Conservation (phyloP, 2,329 filamentous ascomycete species). For the Calonectria pseudoreteaudii region DNA sequence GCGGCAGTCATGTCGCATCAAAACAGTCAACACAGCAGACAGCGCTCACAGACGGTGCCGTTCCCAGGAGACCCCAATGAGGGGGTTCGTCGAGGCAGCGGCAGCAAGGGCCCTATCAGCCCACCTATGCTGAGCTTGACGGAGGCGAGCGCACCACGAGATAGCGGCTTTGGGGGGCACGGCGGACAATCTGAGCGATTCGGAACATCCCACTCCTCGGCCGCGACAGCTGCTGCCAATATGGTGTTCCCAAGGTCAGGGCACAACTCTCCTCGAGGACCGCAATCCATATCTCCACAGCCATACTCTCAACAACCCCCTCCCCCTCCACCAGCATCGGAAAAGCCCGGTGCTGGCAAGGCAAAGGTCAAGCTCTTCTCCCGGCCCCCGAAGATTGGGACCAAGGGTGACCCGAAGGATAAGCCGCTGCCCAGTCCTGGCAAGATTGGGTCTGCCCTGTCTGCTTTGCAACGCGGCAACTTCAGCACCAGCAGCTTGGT, state of each 20-base stretch:
- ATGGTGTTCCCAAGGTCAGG: constrained; percentile 77
- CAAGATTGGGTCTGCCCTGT: constrained; percentile 75
- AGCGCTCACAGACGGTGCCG: constrained; percentile 81
- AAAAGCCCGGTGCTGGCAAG: constrained; percentile 76
- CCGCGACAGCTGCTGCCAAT: constrained; percentile 78
- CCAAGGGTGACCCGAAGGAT: constrained; percentile 74
- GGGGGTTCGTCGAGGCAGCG: constrained; percentile 56
- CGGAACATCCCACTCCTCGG: constrained; percentile 69
- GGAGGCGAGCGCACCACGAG: constrained; percentile 72
- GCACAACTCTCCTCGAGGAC: constrained; percentile 61
- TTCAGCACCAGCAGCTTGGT: constrained; percentile 78
- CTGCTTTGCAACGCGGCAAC: constrained; percentile 74
- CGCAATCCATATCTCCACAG: constrained; percentile 47
- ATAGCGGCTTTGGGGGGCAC: constrained; percentile 63
- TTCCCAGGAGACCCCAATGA: constrained; percentile 62
- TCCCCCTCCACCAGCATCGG: constrained; percentile 57
- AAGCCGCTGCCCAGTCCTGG: constrained; percentile 79
- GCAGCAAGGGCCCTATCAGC: constrained; percentile 64
- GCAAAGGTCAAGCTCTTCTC: constrained; percentile 87
- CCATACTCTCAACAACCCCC: constrained; percentile 51
- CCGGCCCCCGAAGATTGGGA: constrained; percentile 79
- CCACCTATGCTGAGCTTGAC: constrained; percentile 74
- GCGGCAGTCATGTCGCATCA: constrained; percentile 78
- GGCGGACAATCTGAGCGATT: constrained; percentile 63
- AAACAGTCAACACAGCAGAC: constrained; percentile 64